Evolutionary conservation across 495 filamentous ascomycete species (phyloP), one percentile per base, ranked within the genome.

Genomic region (Hypoxylon crocopeplum): DNA sequence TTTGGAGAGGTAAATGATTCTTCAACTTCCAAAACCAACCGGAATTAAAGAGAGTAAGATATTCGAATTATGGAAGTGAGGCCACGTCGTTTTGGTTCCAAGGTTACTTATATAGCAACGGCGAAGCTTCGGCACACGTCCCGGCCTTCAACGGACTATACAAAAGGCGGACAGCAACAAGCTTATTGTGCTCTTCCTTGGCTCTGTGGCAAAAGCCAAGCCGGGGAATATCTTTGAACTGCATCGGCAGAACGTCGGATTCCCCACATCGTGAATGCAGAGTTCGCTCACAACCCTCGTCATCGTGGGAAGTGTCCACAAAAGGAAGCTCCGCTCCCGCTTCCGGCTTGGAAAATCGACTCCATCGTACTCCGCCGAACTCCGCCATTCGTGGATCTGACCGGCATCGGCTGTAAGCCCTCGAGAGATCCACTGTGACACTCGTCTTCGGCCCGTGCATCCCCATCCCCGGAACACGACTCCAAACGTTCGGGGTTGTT

Each of bases 211-310:
- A 36, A 34, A 41, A 48, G 30, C 37, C 30, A 62, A 44, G 32
- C 8, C 49, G 50, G 36, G 58, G 29, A 21, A 38, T 13, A 11
- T 11, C 32, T 34, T 13, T 11, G n/a, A 32, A 22, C 13, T 38
- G 36, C 19, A 29, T 19, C 59, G 59, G 59, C 34, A 63, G 48
- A 68, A 68, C 38, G 40, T 65, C 66, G 66, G 66, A 22, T 50
- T 42, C 48, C 32, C 47, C 24, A 34, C 11, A 17, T 46, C 24
- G 40, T 25, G 21, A 8, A 25, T 22, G 40, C 13, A 15, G 27
- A 25, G 10, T 16, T n/a, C 6, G 22, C 5, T 11, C 8, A 12
- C 16, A 47, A 5, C 2, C 17, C n/a, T 36, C 36, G 32, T 50
- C 33, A 27, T 17, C 25, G 33, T 1, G 25, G 19, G 24, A 29